Evolutionary conservation across 1,284 basidiomycete genomes (phyloP), one percentile per base, ranked within the genome.

Genomic region (Ganoderma meredithae): DNA sequence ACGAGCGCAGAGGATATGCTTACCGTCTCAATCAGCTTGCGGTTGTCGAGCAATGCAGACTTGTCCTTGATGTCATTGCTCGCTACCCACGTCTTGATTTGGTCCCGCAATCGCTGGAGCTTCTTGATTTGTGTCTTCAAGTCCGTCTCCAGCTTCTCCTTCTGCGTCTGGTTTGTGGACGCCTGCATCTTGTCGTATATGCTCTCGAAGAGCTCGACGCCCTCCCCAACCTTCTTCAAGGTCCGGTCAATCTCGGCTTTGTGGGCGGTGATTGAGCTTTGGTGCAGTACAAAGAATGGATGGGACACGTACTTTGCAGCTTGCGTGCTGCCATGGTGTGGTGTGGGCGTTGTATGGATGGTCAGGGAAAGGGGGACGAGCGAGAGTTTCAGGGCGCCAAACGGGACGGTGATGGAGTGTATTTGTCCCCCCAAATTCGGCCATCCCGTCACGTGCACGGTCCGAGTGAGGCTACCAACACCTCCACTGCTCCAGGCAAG

Each of bases 11-110:
- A 41, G 62, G 62, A 22, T n/a, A 12, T 43, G 62, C 96, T 85
- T 80, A 99, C 97, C 76, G 95, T 98, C 84, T 99, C 98, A 79
- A 99, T 99, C 72, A 99, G 84, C 80, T 92, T 93, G 74, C 98
- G 90, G 84, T 98, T 97, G 65, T 99, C 97, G 76, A 98, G 83
- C 75, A 99, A 85, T 67, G 90, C 85, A 52, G 92, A 91, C 90
- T 99, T 99, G 90, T 99, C 98, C 86, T 99, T 99, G 83, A 99
- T 99, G 84, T 99, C 98, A 81, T 95, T 97, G 82, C 92, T 96
- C 63, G 96, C 93, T 53, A 98, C 90, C 98, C 98, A 99, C 13
- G 95, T 96, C 87, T 99, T 99, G 84, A 99, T 99, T 87, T 99
- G 97, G 85, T 99, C 98, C 72, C 98, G 89, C 77, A 98, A 84